Evolutionary conservation across 805 yeast species (phyloP).

Genomic region (Kluyveromyces wickerhamii): DNA sequence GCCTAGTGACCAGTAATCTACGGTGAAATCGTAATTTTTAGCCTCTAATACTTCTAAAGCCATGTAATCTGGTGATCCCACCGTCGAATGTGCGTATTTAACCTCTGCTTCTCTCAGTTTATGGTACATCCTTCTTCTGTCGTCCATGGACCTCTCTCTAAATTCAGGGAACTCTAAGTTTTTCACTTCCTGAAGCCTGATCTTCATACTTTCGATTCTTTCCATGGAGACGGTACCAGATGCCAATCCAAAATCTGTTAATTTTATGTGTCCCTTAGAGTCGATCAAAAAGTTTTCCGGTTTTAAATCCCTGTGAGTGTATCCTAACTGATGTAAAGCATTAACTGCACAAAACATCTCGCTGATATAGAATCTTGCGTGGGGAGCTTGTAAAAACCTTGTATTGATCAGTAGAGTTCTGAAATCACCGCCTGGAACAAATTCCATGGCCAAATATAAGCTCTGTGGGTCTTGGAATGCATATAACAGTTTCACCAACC

Average conservation of each 20-base stretch:
- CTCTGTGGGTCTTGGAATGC: conserved; percentile 92
- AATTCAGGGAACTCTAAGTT: conserved; percentile 60
- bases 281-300: conserved; percentile 92
- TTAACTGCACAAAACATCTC: conserved; percentile 96
- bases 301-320: conserved; percentile 93
- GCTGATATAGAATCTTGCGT: conserved; percentile 87
- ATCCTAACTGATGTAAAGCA: conserved; percentile 89
- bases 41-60: conserved; percentile 96
- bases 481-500: conserved; percentile 89
- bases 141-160: conserved; percentile 65
- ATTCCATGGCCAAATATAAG: conserved; percentile 95
- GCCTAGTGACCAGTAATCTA: conserved; percentile 98
- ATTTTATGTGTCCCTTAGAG: conserved; percentile 81
- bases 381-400: conserved; percentile 86
- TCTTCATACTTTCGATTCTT: conserved; percentile 86
- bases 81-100: conserved; percentile 89
- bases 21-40: conserved; percentile 85
- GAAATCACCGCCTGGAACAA: conserved; percentile 99
- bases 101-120: conserved; percentile 66
- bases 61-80: conserved; percentile 98
- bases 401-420: conserved; percentile 90
- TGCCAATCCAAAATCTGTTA: conserved; percentile 95
- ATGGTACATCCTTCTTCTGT: conserved; percentile 81
- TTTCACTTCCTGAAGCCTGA: conserved; percentile 60
- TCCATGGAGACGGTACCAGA: conserved; percentile 93